Evolutionary conservation across 768 basidiomycete species (phyloP), one percentile per base, ranked within the genome.

Genomic region (Pleurotus salmoneostramineus): DNA sequence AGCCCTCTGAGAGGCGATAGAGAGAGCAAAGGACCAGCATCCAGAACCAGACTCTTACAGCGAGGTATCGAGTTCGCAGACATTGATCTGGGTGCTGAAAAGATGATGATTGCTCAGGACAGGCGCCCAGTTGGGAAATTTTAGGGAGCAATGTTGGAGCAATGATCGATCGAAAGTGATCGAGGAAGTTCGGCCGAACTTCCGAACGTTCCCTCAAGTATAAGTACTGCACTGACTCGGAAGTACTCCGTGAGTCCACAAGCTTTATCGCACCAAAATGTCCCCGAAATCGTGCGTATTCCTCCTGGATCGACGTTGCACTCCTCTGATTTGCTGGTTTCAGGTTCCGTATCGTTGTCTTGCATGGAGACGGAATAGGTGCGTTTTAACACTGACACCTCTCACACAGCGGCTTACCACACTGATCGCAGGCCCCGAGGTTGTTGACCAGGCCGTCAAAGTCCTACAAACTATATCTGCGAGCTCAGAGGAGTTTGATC

Each of bases 341-440:
- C 64, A 95, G 95, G 56, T 97, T 91, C 73, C 88, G 87, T 61
- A 84, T 99, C 69, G 91, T 87, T 36, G 82, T 95, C 55, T 85
- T 99, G 44, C 87, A 89, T n/a, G 97, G 97, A 52, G 97, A 99
- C 73, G 97, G 97, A 60, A 98, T 99, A 65, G 96, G 95, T 93
- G 66, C 44, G 79, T 60, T 36, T 55, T 54, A 51, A 50, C 31
- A 49, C 52, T 44, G 47, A 32, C 27, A 12, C 35, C 50, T 49
- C 35, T 17, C 46, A 48, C 58, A 27, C n/a, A 31, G 36, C 43
- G 11, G 33, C 59, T 66, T 58, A 63, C 50, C 35, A 42, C 48
- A 52, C 45, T 64, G 31, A 52, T 44, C 40, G 15, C 61, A 81
- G 96, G 97, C 31, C 97, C 97, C 32, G 93, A 95, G 66, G 95